These are phyloP conservation scores for Amorphotheca resinae DNA, from an alignment of 495 filamentous ascomycete genomes.

Conservation along the genomic window DNA sequence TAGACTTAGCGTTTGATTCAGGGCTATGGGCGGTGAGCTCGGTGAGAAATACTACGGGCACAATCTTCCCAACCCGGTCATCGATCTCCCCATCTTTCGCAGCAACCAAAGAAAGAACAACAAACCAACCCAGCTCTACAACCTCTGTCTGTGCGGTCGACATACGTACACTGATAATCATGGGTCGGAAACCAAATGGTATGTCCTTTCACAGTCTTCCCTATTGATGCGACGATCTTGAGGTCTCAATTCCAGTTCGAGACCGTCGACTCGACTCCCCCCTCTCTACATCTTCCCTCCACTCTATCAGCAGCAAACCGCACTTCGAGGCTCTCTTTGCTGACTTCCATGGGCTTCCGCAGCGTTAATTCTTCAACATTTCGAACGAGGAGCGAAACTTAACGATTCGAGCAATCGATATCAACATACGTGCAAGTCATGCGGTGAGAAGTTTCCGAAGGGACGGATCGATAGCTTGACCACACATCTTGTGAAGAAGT, in stretches of 20 bases:
- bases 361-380: conserved; percentile 63
- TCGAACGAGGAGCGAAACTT: conserved; percentile 68
- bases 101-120: too few species aligned
- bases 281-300: neutral
- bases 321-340: neutral
- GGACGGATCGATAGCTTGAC: conserved; percentile 70
- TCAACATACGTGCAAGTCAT: conserved; percentile 74
- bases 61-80: neutral
- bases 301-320: neutral
- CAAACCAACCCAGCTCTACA: too few species aligned
- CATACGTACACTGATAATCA: neutral
- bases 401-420: conserved; percentile 80
- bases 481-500: conserved; percentile 69
- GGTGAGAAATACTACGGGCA: neutral
- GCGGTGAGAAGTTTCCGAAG: conserved; percentile 74
- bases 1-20: neutral
- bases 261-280: neutral
- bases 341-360: neutral
- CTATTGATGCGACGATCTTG: neutral
- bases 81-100: neutral
- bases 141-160: too few species aligned
- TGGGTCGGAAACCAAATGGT: conserved; percentile 20
- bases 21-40: neutral
- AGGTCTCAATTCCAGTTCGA: neutral
- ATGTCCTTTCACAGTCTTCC: neutral